Evolutionary conservation across 768 basidiomycete species (phyloP), one percentile per base, ranked within the genome.

Genomic region (Pleurotus salmoneostramineus): DNA sequence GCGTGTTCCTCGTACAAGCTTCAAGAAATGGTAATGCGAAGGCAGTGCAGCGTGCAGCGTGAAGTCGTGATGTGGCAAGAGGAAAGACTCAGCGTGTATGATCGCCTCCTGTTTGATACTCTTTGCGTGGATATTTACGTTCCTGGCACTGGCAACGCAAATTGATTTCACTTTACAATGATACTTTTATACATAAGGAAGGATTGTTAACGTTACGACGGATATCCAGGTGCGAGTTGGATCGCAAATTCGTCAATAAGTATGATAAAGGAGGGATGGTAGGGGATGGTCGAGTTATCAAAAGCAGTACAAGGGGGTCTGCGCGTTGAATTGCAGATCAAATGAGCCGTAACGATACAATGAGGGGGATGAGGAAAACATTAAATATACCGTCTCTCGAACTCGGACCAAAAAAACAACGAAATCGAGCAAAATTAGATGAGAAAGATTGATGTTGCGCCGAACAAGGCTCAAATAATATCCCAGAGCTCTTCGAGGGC

Each of bases 401-500:
- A 44, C 33, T 48, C 21, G 48, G 55, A 40, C 33, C 55, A 31
- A 10, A 57, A 37, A 59, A 32, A 56, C 45, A 50, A 49, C 54
- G n/a, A n/a, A n/a, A n/a, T n/a, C n/a, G n/a, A n/a, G n/a, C n/a
- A n/a, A n/a, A n/a, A n/a, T n/a, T n/a, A n/a, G n/a, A n/a, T n/a
- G 37, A 54, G 58, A 56, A 50, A 52, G 61, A 10, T 57, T 14
- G 58, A 48, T 47, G 37, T n/a, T 8, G 37, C 2, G 37, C 8
- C 10, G 37, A 40, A 40, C 21, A 27, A n/a, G 10, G 36, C 49
- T 77, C 74, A 95, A 55, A 94, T 82, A 66, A 97, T 86, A 69
- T 95, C 93, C 95, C 95, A 96, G 52, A 97, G 80, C 60, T 98
- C 95, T 75, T 98, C 95, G 55, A 96, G 75, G 3, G 90, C 88